Evolutionary conservation across 2,329 filamentous ascomycete species (phyloP).

Genomic region (Beauveria scarabaeidicola): DNA sequence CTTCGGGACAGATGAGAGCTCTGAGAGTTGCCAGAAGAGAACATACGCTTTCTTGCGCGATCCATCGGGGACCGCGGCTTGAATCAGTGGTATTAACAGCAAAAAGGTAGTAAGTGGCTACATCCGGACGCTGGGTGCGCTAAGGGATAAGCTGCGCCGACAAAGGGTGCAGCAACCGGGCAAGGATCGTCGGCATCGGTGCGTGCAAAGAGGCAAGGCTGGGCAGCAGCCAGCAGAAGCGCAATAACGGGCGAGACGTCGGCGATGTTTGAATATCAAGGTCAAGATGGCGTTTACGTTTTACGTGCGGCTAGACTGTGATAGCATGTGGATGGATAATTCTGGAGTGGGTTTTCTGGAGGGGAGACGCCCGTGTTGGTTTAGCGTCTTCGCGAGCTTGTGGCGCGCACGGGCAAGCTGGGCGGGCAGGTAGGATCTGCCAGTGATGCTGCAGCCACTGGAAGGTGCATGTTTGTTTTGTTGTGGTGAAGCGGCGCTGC

Average conservation of each 20-base stretch:
- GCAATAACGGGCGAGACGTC: neutral
- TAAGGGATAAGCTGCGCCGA: slow-evolving; percentile 32
- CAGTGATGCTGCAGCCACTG: neutral
- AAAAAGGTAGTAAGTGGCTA: slow-evolving; percentile 29
- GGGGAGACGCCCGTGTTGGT: slow-evolving; percentile 8
- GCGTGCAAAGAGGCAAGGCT: slow-evolving; percentile 22
- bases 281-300: slow-evolving; percentile 1
- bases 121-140: slow-evolving; percentile 38
- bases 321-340: neutral
- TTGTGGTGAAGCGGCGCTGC: no score
- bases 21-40: neutral
- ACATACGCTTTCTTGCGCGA: slow-evolving; percentile 55
- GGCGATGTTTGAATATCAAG: neutral
- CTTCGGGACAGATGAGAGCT: neutral
- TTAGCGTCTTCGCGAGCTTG: slow-evolving; percentile 1
- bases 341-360: slow-evolving; percentile 9
- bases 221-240: slow-evolving; percentile 11
- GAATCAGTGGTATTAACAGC: slow-evolving; percentile 22
- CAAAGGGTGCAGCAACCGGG: slow-evolving; percentile 25
- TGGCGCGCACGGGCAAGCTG: neutral
- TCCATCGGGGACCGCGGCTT: slow-evolving; percentile 44
- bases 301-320: neutral
- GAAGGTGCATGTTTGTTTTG: no score
- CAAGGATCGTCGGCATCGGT: slow-evolving; percentile 32
- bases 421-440: neutral